Evolutionary conservation across 306 rosid species (phyloP), one percentile per base, ranked within the genome.

Genomic region (Bauhinia variegata): DNA sequence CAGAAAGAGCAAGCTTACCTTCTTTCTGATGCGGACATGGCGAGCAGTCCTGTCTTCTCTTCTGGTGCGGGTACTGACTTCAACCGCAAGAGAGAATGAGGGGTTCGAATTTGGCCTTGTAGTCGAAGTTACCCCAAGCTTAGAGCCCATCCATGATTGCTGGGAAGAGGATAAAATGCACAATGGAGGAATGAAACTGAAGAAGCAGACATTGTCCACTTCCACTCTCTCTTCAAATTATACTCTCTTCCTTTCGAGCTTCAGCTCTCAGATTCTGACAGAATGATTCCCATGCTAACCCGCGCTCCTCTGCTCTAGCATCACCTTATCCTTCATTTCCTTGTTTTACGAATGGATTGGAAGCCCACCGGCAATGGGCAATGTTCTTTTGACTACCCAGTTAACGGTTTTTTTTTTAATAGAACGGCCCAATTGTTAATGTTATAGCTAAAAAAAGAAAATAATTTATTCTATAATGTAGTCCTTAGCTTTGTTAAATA

Each of bases 41-140:
- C 95, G 95, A 1, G 96, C 96, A 33, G 78, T 70, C 17, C 96
- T 65, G 80, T 89, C 84, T 54, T 85, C 86, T 14, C 80, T 77
- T 68, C 88, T 65, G 78, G n/a, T n/a, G n/a, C n/a, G n/a, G n/a
- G 76, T 18, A 13, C 75, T 79, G 80, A 88, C 87, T 75, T 83
- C 73, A 32, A 89, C 77, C 14, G 68, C 78, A 11, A 85, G 76
- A 41, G 84, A 70, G 4, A 68, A 57, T 1, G 82, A 33, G 2
- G 62, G 55, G 36, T 56, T 36, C 7, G 57, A 52, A 6, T 42
- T 67, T 18, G 77, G 53, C 49, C 36, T 62, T 11, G 78, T 10
- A 17, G 55, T 11, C 7, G 57, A 19, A 56, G 73, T 14, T 4
- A 41, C 47, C 49, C 31, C 9, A 31, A 66, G 18, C 76, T 53